Percentiles rank a stretch among this genome's conserved stretches.
Evolutionary conservation across 768 basidiomycete genomes (phyloP).

Genomic region (Pleurotus salmoneostramineus): DNA sequence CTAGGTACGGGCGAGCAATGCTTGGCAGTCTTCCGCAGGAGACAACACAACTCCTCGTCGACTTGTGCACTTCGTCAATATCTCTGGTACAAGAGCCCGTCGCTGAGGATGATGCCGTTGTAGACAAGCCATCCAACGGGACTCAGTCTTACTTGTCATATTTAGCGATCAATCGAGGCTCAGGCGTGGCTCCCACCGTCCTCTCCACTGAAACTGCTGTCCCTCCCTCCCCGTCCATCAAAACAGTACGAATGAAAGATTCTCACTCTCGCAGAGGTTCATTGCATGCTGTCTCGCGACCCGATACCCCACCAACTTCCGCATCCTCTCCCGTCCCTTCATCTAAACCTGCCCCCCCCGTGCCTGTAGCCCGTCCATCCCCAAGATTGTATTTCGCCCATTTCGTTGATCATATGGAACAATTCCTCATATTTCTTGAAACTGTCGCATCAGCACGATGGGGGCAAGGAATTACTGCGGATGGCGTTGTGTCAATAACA

Average conservation of each 20-base stretch:
- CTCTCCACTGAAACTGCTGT: conserved; percentile 32
- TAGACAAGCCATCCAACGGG: conserved; percentile 22
- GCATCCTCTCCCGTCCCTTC: conserved; percentile 20
- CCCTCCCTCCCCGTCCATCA: conserved; percentile 42
- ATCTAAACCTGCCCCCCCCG: conserved; percentile 18
- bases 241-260: conserved; percentile 36
- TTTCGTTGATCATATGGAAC: conserved; percentile 83
- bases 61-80: conserved; percentile 76
- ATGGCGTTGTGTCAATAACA: conserved; percentile 16
- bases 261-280: conserved; percentile 32
- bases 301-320: conserved; percentile 27
- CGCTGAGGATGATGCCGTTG: conserved; percentile 28
- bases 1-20: conserved; percentile 85
- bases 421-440: conserved; percentile 88
- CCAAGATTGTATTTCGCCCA: conserved; percentile 90
- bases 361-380: conserved; percentile 57
- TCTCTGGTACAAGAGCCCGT: conserved; percentile 33
- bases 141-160: conserved; percentile 75
- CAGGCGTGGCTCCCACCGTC: conserved; percentile 34
- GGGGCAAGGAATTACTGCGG: conserved; percentile 61
- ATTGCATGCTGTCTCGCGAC: conserved; percentile 27
- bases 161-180: conserved; percentile 65
- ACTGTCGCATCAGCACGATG: conserved; percentile 77
- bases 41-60: conserved; percentile 88
- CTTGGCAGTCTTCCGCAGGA: conserved; percentile 79